A percentile compares a stretch with the other conserved stretches of the same genome.
These are phyloP conservation scores for Beauveria varroae DNA, from an alignment of 2,329 filamentous ascomycete genomes.

Conservation along the genomic window DNA sequence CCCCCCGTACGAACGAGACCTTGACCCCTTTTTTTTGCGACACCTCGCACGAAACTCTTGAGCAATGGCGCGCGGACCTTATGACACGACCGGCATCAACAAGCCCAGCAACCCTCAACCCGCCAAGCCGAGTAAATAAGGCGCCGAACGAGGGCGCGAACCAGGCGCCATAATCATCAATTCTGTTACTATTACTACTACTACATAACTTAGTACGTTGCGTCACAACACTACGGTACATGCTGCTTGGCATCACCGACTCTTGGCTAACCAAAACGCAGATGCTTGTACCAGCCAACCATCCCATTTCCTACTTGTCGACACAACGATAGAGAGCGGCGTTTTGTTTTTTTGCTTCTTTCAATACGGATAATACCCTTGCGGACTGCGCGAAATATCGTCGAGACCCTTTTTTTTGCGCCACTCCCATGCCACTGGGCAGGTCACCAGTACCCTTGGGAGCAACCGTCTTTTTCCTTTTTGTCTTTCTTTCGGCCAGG, in stretches of 20 bases:
- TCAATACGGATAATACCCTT: background rate
- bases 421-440: background rate
- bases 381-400: background rate
- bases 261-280: background rate
- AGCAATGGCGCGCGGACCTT: constrained; percentile 12
- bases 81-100: constrained; percentile 12
- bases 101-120: constrained; percentile 12
- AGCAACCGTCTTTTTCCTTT: background rate
- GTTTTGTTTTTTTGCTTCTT: constrained; percentile 3
- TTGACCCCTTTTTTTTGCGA: background rate
- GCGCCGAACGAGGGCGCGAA: background rate
- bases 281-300: constrained; percentile 5
- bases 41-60: background rate
- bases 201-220: constrained; percentile 1
- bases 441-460: background rate
- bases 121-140: constrained; percentile 9
- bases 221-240: background rate
- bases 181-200: background rate
- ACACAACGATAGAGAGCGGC: constrained; percentile 10
- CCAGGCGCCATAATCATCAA: background rate
- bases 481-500: background rate
- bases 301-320: constrained; percentile 8
- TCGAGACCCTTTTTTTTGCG: background rate
- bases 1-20: background rate
- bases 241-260: no score